Base-by-base conservation (phyloP, 2,329 filamentous ascomycete genomes). In the Trichoderma atroviride region DNA sequence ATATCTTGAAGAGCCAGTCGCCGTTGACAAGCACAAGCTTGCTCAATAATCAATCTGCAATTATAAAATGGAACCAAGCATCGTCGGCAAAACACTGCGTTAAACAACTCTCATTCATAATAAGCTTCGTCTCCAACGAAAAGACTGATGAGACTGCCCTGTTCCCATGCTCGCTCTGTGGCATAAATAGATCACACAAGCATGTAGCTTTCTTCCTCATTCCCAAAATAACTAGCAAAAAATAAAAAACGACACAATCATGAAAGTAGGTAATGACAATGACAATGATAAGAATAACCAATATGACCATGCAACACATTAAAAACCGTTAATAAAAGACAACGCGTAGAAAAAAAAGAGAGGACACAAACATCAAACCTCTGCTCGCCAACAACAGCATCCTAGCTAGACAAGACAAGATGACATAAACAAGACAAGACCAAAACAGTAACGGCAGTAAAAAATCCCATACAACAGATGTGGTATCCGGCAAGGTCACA, bases 401-500 rank as follows among this genome's bases (percentile, higher is more conserved):
- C 40, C 13, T 43, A 31, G 52, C 53, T n/a, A 60, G 47, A 52
- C 43, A 50, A 55, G 19, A 40, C 19, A 47, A 63, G 24, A 55
- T n/a, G 40, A 60, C 11, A 27, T 3, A 50, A 63, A 62, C 24
- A 64, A 55, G 5, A 64, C 37, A 35, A 60, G 27, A 29, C 9
- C 40, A 61, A 31, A 10, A 43, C 16, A 43, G 19, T 9, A 59
- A 43, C 33, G 24, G 37, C 22, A 59, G 16, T 5, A 55, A 63
- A 68, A 31, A 59, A 66, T 63, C 55, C 65, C 65, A 57, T 75
- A 74, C 71, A 57, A 74, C 72, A 58, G 52, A 43, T 43, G 65
- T 76, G 74, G 74, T 76, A 76, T 77, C 73, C 71, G 72, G 74
- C 74, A 77, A 61, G 56, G 63, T 67, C n/a, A 70, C 58, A 57